Evolutionary conservation across 768 basidiomycete species (phyloP).

Genomic region (Boletus subcaerulescens): DNA sequence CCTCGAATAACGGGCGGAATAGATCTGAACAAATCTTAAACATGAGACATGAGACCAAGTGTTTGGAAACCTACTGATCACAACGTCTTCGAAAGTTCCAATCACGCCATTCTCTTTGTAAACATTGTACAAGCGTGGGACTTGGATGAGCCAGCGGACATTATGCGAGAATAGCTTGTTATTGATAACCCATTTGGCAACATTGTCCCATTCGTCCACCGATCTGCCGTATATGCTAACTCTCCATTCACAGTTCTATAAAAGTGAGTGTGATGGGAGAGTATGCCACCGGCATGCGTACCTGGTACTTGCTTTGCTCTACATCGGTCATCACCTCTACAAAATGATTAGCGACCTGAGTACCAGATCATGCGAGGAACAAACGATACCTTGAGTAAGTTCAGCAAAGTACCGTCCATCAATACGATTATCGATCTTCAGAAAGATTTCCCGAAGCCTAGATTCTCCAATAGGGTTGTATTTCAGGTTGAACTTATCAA

Average conservation of each 20-base stretch:
- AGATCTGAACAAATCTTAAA: slow-evolving; percentile 55
- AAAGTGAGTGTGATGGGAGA: not conserved
- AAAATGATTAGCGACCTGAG: not conserved
- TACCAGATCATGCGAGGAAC: not conserved
- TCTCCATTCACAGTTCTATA: slow-evolving; percentile 93
- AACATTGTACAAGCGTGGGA: slow-evolving; percentile 92
- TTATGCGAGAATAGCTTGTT: slow-evolving; percentile 95
- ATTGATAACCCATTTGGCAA: slow-evolving; percentile 94
- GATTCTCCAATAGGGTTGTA: slow-evolving; percentile 98
- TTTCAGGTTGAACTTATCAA: slow-evolving; percentile 97
- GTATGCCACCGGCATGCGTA: slow-evolving; percentile 26
- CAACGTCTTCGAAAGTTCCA: slow-evolving; percentile 85
- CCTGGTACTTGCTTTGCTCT: slow-evolving; percentile 98
- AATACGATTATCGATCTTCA: slow-evolving; percentile 97
- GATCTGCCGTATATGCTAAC: slow-evolving; percentile 91
- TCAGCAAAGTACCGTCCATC: slow-evolving; percentile 93
- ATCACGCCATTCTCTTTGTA: slow-evolving; percentile 89
- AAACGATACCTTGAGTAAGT: slow-evolving; percentile 71
- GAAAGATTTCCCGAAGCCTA: slow-evolving; percentile 90
- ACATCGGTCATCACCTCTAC: slow-evolving; percentile 96
- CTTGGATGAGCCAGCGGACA: slow-evolving; percentile 95
- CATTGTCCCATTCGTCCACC: slow-evolving; percentile 91
- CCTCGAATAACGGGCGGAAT: slow-evolving; percentile 92
- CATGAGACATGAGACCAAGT: not conserved
- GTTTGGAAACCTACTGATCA: slow-evolving; percentile 63